Evolutionary conservation across 257 asterid species (phyloP), one percentile per base, ranked within the genome.

Genomic region (Datura wrightii): DNA sequence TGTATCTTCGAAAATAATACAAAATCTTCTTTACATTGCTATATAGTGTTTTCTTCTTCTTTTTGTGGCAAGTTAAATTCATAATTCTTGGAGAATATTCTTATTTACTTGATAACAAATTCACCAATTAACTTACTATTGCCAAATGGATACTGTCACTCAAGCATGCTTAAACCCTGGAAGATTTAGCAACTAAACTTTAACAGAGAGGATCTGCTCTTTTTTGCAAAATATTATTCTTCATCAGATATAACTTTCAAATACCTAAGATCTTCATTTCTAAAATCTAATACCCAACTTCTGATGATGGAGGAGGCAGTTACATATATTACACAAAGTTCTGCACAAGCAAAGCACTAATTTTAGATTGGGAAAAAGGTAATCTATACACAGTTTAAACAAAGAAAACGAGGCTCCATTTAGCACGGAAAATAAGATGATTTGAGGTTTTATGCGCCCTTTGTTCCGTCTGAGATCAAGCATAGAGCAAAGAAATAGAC

Each of bases 171-270:
- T 2, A 71, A 18, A 42, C 34, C 39, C 55, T 5, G 79, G 55
- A 71, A 9, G 34, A 55, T 42, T 71, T 42, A 71, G 56, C 44
- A 71, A 44, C 56, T 71, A 71, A 44, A 71, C 56, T 10, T 42
- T 42, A 71, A 44, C 39, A 71, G 79, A 71, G 79, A 44, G 80
- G 56, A 71, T 71, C 39, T 8, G n/a, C 80, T 71, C 56, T 71
- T n/a, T 56, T 44, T 1, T 16, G 36, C 31, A 70, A 70, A 70
- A 41, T 44, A 44, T 71, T 39, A 42, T 42, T 71, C 79, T 71
- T 44, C 55, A 71, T 71, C 58, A 19, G 10, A 46, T 10, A 72
- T 46, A 48, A 74, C 59, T 48, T 19, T 14, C 80, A 74, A 74
- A n/a, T 48, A 74, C 19, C 19, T 44, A 5, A 74, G 56, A 46